These are phyloP conservation scores for Alectoria sarmentosa DNA, from an alignment of 495 filamentous ascomycete genomes.

Conservation along the genomic window DNA sequence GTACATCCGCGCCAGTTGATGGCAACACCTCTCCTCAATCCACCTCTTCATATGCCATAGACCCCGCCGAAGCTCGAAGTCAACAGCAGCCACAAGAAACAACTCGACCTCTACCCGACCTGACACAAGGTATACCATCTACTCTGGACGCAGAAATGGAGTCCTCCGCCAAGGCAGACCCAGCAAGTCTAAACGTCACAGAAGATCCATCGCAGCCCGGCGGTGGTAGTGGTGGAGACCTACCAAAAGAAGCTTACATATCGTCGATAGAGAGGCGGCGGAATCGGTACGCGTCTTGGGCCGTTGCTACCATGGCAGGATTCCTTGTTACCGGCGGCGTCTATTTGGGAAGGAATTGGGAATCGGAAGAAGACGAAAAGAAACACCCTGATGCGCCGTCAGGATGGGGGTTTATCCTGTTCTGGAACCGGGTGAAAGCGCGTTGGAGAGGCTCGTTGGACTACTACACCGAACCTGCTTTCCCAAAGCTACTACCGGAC, in stretches of 20 bases:
- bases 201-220: slow-evolving; percentile 50
- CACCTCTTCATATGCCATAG: slow-evolving; percentile 21
- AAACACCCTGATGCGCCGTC: slow-evolving; percentile 62
- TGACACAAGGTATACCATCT: slow-evolving; percentile 86
- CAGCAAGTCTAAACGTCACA: slow-evolving; percentile 46
- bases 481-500: slow-evolving; percentile 88
- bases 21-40: slow-evolving; percentile 34
- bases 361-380: slow-evolving; percentile 60
- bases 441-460: slow-evolving; percentile 63
- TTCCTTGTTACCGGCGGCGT: slow-evolving; percentile 46
- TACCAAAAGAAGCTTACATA: slow-evolving; percentile 78
- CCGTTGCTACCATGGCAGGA: slow-evolving; percentile 50
- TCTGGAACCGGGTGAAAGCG: slow-evolving; percentile 71
- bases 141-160: slow-evolving; percentile 64
- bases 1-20: slow-evolving; percentile 36
- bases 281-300: slow-evolving; percentile 58
- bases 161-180: slow-evolving; percentile 37
- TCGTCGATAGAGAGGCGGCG: slow-evolving; percentile 82
- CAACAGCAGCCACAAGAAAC: slow-evolving; percentile 24
- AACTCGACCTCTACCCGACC: slow-evolving; percentile 64
- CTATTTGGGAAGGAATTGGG: slow-evolving; percentile 82
- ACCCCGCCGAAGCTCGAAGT: slow-evolving; percentile 24
- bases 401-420: slow-evolving; percentile 63
- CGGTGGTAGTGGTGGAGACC: slow-evolving; percentile 47
- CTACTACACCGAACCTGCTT: slow-evolving; percentile 95